Conservation (phyloP, 2,329 filamentous ascomycete species). For the Colletotrichum agaves region DNA sequence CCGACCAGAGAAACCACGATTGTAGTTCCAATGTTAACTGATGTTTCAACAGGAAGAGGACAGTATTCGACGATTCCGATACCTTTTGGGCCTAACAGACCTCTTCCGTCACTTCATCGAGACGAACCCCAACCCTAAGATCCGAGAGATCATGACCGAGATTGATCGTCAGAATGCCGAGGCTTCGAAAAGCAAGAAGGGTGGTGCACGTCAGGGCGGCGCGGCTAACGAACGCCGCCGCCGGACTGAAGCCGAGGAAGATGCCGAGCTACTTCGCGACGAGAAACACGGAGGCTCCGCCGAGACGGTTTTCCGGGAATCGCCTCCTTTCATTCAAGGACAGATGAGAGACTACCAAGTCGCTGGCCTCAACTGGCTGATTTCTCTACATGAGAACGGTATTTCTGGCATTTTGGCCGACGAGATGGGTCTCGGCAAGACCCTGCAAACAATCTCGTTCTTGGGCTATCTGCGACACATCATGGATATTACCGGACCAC, state of each 20-base stretch:
- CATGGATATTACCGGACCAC: conserved; percentile 88
- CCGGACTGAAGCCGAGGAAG: conserved; percentile 96
- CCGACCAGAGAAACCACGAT: not conserved
- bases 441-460: conserved; percentile 96
- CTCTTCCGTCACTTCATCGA: conserved; percentile 99
- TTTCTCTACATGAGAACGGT: conserved; percentile 97
- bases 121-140: conserved; percentile 93
- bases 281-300: conserved; percentile 89
- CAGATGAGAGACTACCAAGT: conserved; percentile 97
- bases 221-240: conserved; percentile 81
- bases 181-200: conserved; percentile 76
- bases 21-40: not conserved
- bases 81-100: conserved; percentile 93
- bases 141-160: conserved; percentile 91
- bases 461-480: conserved; percentile 93
- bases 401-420: conserved; percentile 98
- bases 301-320: conserved; percentile 93
- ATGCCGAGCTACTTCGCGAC: conserved; percentile 87
- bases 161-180: conserved; percentile 94
- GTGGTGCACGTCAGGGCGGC: conserved; percentile 82
- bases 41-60: conserved; percentile 80
- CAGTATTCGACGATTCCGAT: conserved; percentile 92
- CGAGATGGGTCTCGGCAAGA: conserved; percentile 99
- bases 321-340: conserved; percentile 87
- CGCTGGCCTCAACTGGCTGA: conserved; percentile 95